These are phyloP conservation scores for Clonostachys chloroleuca DNA, from an alignment of 2,329 filamentous ascomycete genomes.

Conservation along the genomic window DNA sequence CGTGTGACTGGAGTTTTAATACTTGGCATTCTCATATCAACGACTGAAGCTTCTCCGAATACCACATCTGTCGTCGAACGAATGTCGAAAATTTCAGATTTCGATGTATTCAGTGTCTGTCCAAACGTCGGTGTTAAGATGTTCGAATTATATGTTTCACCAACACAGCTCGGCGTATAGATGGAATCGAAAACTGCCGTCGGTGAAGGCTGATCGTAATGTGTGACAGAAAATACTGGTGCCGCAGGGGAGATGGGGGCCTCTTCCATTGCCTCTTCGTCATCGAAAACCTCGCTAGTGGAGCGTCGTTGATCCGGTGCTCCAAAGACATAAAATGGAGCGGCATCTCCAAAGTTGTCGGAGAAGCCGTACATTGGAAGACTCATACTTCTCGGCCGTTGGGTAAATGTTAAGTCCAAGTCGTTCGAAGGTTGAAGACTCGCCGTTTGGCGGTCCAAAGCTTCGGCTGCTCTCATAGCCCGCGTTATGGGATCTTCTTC, in stretches of 20 bases:
- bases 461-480: conserved; percentile 57
- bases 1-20: conserved; percentile 16
- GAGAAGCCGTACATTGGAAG: conserved; percentile 39
- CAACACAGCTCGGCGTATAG: conserved; percentile 23
- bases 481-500: conserved; percentile 40
- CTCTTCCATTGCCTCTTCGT: conserved; percentile 8
- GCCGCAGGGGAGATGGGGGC: conserved; percentile 8
- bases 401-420: conserved; percentile 35
- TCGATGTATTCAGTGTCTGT: conserved; percentile 18
- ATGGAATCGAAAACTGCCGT: conserved; percentile 12
- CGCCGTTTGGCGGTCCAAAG: conserved; percentile 50
- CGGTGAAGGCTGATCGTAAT: conserved; percentile 15
- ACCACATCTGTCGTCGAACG: conserved; percentile 27
- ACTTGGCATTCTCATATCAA: conserved; percentile 24
- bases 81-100: conserved; percentile 24
- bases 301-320: conserved; percentile 8
- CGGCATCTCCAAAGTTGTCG: conserved; percentile 35
- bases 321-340: conserved; percentile 45
- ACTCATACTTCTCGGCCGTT: conserved; percentile 41
- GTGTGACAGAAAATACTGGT: conserved; percentile 18
- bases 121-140: conserved; percentile 9
- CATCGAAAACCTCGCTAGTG: background rate
- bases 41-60: conserved; percentile 31
- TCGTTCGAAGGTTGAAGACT: conserved; percentile 44
- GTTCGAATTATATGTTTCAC: conserved; percentile 20